Conservation (phyloP, 495 filamentous ascomycete genomes). For the Neurospora africana region DNA sequence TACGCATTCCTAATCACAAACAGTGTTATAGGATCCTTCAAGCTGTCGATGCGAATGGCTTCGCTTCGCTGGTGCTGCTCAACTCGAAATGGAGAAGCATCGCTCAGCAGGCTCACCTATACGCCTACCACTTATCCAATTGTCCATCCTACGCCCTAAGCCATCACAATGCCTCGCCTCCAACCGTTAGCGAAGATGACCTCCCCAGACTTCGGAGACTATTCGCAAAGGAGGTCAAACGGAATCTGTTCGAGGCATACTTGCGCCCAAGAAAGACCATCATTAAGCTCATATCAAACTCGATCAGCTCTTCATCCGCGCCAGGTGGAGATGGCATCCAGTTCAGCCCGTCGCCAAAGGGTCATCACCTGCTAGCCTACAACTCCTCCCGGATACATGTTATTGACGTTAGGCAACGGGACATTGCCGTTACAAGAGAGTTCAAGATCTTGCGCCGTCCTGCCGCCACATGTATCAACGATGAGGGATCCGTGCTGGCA, state of each 20-base stretch:
- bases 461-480: slow-evolving; percentile 64
- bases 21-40: slow-evolving; percentile 55
- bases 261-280: slow-evolving; percentile 58
- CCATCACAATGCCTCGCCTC: slow-evolving; percentile 27
- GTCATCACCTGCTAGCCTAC: slow-evolving; percentile 63
- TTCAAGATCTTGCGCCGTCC: slow-evolving; percentile 72
- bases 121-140: slow-evolving; percentile 62
- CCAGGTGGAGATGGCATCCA: slow-evolving; percentile 80
- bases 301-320: slow-evolving; percentile 71
- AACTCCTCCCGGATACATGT: slow-evolving; percentile 82
- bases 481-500: slow-evolving; percentile 67
- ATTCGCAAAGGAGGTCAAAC: slow-evolving; percentile 62
- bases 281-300: slow-evolving; percentile 70
- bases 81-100: slow-evolving; percentile 67
- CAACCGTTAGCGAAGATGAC: slow-evolving; percentile 36
- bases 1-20: slow-evolving; percentile 7
- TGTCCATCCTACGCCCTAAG: slow-evolving; percentile 59
- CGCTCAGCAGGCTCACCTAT: slow-evolving; percentile 61
- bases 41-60: slow-evolving; percentile 62
- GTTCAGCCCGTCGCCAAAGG: slow-evolving; percentile 66
- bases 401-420: slow-evolving; percentile 49
- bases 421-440: slow-evolving; percentile 57
- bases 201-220: slow-evolving; percentile 50
- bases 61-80: slow-evolving; percentile 73
- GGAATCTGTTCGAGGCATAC: slow-evolving; percentile 73